These are phyloP conservation scores for Neoboletus magnificus DNA, from an alignment of 768 basidiomycete genomes.

Conservation along the genomic window DNA sequence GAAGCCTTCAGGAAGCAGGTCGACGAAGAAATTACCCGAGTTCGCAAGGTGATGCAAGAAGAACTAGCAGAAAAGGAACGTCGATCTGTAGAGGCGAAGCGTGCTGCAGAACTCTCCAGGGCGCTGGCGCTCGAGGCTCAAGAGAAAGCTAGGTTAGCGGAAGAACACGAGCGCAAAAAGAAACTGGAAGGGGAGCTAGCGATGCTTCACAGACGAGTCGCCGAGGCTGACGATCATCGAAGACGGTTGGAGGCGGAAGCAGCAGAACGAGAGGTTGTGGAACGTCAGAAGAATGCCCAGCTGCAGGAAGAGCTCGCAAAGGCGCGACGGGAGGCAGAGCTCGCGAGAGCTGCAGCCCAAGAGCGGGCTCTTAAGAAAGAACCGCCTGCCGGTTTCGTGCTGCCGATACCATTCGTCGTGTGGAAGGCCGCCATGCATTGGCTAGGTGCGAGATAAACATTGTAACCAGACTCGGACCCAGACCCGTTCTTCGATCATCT, in stretches of 20 bases:
- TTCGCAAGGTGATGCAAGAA: slow-evolving; percentile 23
- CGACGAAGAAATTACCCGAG: slow-evolving; percentile 27
- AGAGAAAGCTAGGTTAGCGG: slow-evolving; percentile 27
- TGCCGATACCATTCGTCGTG: slow-evolving; percentile 34
- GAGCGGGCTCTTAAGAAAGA: slow-evolving; percentile 29
- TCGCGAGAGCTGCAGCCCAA: slow-evolving; percentile 20
- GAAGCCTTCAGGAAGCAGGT: slow-evolving; percentile 21
- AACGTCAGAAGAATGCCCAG: slow-evolving; percentile 27
- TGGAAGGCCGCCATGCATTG: slow-evolving; percentile 34
- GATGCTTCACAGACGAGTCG: slow-evolving; percentile 23
- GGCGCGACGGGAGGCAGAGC: slow-evolving; percentile 27
- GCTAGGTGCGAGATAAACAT: slow-evolving; percentile 27
- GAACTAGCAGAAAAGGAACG: slow-evolving; percentile 24
- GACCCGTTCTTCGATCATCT: neutral
- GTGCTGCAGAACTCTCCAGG: slow-evolving; percentile 28
- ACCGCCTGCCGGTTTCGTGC: slow-evolving; percentile 25
- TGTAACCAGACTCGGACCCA: neutral
- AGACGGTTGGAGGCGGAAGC: slow-evolving; percentile 27
- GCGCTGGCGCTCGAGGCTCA: slow-evolving; percentile 27
- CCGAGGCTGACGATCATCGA: slow-evolving; percentile 28
- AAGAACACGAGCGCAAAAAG: slow-evolving; percentile 31
- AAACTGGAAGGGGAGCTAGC: slow-evolving; percentile 26
- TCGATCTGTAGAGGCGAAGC: slow-evolving; percentile 23
- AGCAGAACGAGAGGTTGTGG: slow-evolving; percentile 24
- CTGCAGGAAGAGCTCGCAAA: slow-evolving; percentile 31